Conservation (phyloP, 768 basidiomycete species). For the Rhodosporidiobolus odoratus region DNA sequence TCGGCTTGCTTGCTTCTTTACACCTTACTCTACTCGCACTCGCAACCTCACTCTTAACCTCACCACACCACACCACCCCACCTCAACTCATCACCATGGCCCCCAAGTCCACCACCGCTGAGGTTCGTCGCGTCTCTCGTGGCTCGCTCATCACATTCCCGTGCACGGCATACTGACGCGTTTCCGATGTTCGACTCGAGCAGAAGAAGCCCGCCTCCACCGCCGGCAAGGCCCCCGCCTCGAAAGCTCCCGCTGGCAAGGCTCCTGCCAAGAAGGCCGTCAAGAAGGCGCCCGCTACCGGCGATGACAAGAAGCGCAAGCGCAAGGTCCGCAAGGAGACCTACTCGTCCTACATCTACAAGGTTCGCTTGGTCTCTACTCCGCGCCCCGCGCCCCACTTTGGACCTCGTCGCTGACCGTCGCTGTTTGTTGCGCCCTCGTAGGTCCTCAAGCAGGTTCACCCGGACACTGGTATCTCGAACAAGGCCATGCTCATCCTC, state of each 20-base stretch:
- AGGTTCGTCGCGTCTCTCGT: conserved; percentile 62
- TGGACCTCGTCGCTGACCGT: background rate
- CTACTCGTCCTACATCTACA: conserved; percentile 84
- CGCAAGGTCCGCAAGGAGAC: conserved; percentile 79
- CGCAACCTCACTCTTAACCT: background rate
- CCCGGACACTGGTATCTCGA: conserved; percentile 97
- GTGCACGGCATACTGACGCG: conserved; percentile 51
- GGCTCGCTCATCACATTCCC: conserved; percentile 51
- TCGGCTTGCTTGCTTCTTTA: conserved; percentile 42
- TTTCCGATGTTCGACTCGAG: conserved; percentile 40
- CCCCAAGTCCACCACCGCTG: conserved; percentile 32
- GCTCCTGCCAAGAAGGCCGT: conserved; percentile 41
- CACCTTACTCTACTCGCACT: background rate
- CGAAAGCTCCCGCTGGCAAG: conserved; percentile 40
- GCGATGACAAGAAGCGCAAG: conserved; percentile 49
- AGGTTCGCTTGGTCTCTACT: conserved; percentile 45
- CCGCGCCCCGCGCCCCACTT: background rate
- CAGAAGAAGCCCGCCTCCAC: conserved; percentile 53
- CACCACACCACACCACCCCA: conserved; percentile 59
- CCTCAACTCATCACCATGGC: conserved; percentile 80
- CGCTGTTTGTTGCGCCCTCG: background rate
- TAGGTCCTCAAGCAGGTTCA: conserved; percentile 89
- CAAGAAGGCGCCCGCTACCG: conserved; percentile 39
- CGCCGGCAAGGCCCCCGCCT: conserved; percentile 52
- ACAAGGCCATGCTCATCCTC: conserved; percentile 88